phyloP scores from a whole-genome alignment of 768 basidiomycete species.

The Lactifluus subvellereus region DNA sequence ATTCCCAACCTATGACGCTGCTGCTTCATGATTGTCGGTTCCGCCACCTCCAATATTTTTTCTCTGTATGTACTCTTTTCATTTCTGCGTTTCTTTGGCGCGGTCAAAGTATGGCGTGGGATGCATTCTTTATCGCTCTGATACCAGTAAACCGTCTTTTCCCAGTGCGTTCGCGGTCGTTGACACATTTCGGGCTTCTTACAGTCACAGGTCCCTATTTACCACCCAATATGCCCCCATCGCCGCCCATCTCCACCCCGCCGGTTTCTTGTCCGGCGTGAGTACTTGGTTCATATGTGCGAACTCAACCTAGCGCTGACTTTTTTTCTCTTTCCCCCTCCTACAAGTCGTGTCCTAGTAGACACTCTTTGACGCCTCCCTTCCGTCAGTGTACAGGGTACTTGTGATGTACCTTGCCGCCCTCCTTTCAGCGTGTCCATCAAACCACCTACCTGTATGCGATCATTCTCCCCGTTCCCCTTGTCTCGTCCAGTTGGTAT shows the following conservation, averaged over 20 bases:
- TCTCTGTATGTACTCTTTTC: background rate
- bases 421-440: constrained; percentile 54
- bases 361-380: constrained; percentile 39
- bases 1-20: too few species aligned
- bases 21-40: background rate
- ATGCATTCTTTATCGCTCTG: background rate
- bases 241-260: constrained; percentile 56
- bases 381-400: constrained; percentile 4
- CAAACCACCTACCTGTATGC: constrained; percentile 75
- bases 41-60: background rate
- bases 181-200: background rate
- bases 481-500: constrained; percentile 83
- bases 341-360: constrained; percentile 68
- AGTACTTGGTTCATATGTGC: background rate
- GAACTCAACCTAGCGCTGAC: background rate
- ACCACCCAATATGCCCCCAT: constrained; percentile 43
- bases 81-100: background rate
- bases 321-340: constrained; percentile 29
- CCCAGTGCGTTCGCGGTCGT: background rate
- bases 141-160: background rate
- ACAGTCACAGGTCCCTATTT: constrained; percentile 13
- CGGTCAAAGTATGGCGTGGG: background rate
- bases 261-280: constrained; percentile 79
- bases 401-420: constrained; percentile 8
- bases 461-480: constrained; percentile 83